phyloP scores from a whole-genome alignment of 2,329 filamentous ascomycete species.

The Xylaria sp. region DNA sequence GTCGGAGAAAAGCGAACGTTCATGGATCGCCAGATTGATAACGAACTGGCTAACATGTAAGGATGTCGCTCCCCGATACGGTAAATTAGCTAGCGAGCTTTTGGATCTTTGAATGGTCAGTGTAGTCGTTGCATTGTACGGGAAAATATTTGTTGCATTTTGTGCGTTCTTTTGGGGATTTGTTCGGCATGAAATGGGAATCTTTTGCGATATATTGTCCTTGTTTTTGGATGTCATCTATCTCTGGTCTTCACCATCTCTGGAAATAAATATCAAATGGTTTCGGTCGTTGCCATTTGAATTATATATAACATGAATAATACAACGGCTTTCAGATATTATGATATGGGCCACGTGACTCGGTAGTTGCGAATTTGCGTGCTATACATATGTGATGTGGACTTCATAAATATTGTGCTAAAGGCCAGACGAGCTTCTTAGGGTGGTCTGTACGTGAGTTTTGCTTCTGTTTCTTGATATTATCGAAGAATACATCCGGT shows the following conservation, averaged over 20 bases:
- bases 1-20: constrained; percentile 86
- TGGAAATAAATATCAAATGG: constrained; percentile 23
- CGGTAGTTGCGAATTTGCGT: not conserved
- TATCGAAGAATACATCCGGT: no score
- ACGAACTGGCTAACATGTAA: constrained; percentile 93
- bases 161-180: constrained; percentile 20
- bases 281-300: constrained; percentile 17
- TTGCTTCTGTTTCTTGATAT: no score
- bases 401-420: no score
- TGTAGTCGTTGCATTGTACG: constrained; percentile 13
- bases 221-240: not conserved
- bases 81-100: not conserved
- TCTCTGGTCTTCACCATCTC: constrained; percentile 13
- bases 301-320: constrained; percentile 24
- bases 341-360: not conserved
- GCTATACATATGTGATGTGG: not conserved
- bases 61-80: not conserved
- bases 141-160: constrained; percentile 36
- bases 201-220: constrained; percentile 15
- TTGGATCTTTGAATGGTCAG: not conserved
- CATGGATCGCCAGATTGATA: constrained; percentile 92
- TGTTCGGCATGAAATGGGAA: constrained; percentile 20
- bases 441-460: no score
- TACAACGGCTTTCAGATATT: constrained; percentile 20
- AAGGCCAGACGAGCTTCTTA: no score